Percentiles rank a stretch among this genome's conserved stretches.
These are phyloP conservation scores for Penicillium atrosanguineum DNA, from an alignment of 495 filamentous ascomycete genomes.

Conservation along the genomic window DNA sequence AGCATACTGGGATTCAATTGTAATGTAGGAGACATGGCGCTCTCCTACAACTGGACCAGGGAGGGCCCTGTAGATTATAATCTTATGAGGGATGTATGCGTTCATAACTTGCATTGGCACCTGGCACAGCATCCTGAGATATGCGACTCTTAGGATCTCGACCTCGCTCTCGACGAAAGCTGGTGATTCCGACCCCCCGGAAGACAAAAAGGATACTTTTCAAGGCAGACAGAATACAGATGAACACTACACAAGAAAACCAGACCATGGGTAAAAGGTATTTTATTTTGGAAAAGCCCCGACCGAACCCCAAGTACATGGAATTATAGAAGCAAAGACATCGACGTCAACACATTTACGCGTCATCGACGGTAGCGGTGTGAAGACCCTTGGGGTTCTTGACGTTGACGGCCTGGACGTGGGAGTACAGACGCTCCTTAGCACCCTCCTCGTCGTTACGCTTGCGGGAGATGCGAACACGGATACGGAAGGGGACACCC, in stretches of 20 bases:
- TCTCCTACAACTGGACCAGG: too few species aligned
- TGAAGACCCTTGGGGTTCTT: constrained; percentile 97
- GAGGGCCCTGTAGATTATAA: too few species aligned
- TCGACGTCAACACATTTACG: constrained; percentile 33
- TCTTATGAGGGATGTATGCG: too few species aligned
- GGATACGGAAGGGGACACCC: constrained; percentile 94
- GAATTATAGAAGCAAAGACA: constrained; percentile 30
- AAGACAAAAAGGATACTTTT: background rate
- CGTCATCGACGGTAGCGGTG: constrained; percentile 71
- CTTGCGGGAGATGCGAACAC: constrained; percentile 96
- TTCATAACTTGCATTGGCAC: too few species aligned
- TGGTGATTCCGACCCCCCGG: background rate
- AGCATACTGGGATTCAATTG: too few species aligned
- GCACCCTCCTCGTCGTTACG: constrained; percentile 99
- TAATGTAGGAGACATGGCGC: too few species aligned
- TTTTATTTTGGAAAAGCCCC: constrained; percentile 31
- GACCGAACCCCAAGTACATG: constrained; percentile 28
- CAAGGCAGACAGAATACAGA: background rate
- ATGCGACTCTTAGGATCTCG: too few species aligned
- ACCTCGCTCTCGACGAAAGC: too few species aligned
- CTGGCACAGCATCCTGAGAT: too few species aligned
- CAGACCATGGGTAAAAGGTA: constrained; percentile 19
- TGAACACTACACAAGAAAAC: constrained; percentile 2
- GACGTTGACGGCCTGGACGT: constrained; percentile 98
- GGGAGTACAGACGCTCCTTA: constrained; percentile 97